phyloP scores from a whole-genome alignment of 768 basidiomycete genomes.

The Russula griseocarnosa region DNA sequence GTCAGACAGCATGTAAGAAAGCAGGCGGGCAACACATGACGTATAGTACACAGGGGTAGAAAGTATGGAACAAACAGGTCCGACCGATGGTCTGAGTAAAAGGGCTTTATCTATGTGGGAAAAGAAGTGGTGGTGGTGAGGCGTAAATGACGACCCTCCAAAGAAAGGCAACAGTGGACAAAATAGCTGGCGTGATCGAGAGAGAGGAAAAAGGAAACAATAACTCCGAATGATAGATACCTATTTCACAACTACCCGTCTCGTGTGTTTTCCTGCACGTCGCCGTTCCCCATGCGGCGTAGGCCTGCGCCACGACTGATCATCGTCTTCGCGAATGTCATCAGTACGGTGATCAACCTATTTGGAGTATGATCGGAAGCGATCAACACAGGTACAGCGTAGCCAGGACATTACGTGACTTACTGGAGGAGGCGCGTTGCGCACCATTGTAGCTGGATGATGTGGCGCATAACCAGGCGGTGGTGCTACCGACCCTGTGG shows the following conservation, averaged over 20 bases:
- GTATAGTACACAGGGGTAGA: constrained; percentile 20
- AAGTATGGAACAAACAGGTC: neutral
- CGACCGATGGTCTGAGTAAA: neutral
- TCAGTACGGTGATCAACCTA: constrained; percentile 35
- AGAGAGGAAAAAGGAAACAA: neutral
- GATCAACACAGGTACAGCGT: constrained; percentile 20
- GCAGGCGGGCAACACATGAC: constrained; percentile 18
- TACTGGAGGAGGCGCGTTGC: constrained; percentile 23
- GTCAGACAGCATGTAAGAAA: constrained; percentile 10
- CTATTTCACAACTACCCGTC: constrained; percentile 51
- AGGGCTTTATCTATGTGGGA: constrained; percentile 8
- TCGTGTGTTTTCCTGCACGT: constrained; percentile 76
- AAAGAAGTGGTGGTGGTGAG: constrained; percentile 9
- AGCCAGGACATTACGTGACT: constrained; percentile 19
- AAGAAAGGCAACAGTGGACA: constrained; percentile 8
- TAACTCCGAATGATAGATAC: constrained; percentile 18
- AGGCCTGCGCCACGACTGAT: constrained; percentile 60
- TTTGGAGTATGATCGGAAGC: constrained; percentile 21
- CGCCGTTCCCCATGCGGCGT: constrained; percentile 72
- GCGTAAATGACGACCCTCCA: constrained; percentile 9
- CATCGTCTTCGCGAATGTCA: constrained; percentile 59
- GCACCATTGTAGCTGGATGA: constrained; percentile 20
- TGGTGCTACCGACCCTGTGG: constrained; percentile 31
- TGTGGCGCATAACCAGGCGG: constrained; percentile 32
- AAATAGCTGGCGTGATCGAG: constrained; percentile 17